Evolutionary conservation across 805 yeast genomes (phyloP).

Genomic region (Candida ortonii): DNA sequence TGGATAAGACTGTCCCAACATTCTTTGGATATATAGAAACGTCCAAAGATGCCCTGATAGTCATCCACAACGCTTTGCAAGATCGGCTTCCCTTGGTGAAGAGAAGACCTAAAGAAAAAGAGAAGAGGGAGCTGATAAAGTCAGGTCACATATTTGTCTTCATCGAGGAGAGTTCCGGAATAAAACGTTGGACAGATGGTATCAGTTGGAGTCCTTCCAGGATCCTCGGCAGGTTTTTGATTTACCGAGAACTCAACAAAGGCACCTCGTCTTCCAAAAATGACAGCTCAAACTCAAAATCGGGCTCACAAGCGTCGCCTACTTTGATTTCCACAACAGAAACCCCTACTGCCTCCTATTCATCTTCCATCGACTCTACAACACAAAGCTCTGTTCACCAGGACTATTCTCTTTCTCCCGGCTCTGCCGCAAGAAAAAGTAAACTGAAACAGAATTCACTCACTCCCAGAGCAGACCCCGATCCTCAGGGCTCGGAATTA

Average conservation of each 20-base stretch:
- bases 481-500: not conserved
- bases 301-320: slow-evolving; percentile 1
- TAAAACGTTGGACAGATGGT: slow-evolving; percentile 97
- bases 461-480: too few relatives aligned
- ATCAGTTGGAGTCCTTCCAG: slow-evolving; percentile 90
- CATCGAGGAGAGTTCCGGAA: slow-evolving; percentile 76
- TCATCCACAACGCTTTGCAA: slow-evolving; percentile 75
- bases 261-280: slow-evolving; percentile 32
- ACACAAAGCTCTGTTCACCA: too few relatives aligned
- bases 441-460: too few relatives aligned
- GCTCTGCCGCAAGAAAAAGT: too few relatives aligned
- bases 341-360: too few relatives aligned
- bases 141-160: slow-evolving; percentile 85
- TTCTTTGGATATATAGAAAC: slow-evolving; percentile 75
- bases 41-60: slow-evolving; percentile 76
- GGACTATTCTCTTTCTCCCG: too few relatives aligned
- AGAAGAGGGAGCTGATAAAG: slow-evolving; percentile 59
- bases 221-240: slow-evolving; percentile 78
- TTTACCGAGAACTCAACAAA: slow-evolving; percentile 68
- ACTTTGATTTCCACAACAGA: not conserved
- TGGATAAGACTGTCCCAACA: slow-evolving; percentile 43
- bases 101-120: slow-evolving; percentile 80
- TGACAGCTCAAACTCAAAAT: slow-evolving; percentile 19
- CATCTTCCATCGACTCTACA: too few relatives aligned
- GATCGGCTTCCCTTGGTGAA: slow-evolving; percentile 59